These are phyloP conservation scores for Pichia sp. DNA, from an alignment of 1,139 yeast species.

Conservation along the genomic window DNA sequence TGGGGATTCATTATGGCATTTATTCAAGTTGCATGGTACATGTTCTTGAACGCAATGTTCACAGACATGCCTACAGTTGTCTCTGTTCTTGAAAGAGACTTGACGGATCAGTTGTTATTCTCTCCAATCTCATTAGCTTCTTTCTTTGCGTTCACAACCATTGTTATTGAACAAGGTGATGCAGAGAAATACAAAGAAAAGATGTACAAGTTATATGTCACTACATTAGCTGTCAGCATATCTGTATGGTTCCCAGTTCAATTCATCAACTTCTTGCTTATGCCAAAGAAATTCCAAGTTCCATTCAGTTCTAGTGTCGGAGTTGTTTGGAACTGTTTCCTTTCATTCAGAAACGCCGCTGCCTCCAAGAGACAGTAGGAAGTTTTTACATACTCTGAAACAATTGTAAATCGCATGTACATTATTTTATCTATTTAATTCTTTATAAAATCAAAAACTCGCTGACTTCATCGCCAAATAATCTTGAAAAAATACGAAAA, in stretches of 20 bases:
- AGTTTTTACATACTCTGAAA: no score
- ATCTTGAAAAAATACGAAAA: no score
- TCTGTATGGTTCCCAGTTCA: conserved; percentile 97
- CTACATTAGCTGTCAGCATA: conserved; percentile 76
- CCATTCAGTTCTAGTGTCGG: conserved; percentile 92
- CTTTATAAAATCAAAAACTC: no score
- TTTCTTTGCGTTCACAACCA: conserved; percentile 83
- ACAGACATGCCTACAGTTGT: conserved; percentile 79
- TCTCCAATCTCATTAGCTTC: conserved; percentile 82
- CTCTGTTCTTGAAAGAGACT: conserved; percentile 79
- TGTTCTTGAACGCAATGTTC: conserved; percentile 72
- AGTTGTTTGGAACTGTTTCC: conserved; percentile 88
- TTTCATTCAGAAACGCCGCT: conserved; percentile 66
- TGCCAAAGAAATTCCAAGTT: conserved; percentile 81
- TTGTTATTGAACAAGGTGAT: conserved; percentile 75
- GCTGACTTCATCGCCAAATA: no score
- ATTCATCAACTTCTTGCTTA: conserved; percentile 76
- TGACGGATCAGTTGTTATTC: conserved; percentile 86
- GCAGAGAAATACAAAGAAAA: conserved; percentile 62
- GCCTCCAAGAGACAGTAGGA: neutral
- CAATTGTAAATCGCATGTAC: neutral
- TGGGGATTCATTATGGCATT: conserved; percentile 89
- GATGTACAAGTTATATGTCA: conserved; percentile 63
- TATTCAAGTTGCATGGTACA: conserved; percentile 88
- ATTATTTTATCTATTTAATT: no score